phyloP scores from a whole-genome alignment of 352 stramenopile species.

The Phytophthora uliginosa region DNA sequence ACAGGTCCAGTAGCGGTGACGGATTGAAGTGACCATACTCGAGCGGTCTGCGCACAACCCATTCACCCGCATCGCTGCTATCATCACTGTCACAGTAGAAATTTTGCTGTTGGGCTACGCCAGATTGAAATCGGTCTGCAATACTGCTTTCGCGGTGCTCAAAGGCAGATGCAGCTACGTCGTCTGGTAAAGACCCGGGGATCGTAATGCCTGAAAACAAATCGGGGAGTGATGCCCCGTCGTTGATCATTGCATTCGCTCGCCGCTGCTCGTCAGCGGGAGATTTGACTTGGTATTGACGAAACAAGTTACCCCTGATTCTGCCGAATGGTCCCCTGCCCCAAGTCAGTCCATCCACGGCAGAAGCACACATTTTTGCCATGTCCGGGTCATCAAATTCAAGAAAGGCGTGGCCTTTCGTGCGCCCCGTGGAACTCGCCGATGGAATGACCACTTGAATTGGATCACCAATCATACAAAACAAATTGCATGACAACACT shows the following conservation, averaged over 20 bases:
- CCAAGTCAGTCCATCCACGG: constrained; percentile 82
- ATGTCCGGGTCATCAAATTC: constrained; percentile 83
- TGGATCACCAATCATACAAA: constrained; percentile 82
- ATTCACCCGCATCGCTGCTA: constrained; percentile 34
- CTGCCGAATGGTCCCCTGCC: constrained; percentile 64
- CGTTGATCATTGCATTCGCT: constrained; percentile 6
- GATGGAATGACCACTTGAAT: constrained; percentile 88
- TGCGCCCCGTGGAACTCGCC: constrained; percentile 62
- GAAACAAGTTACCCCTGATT: constrained; percentile 82
- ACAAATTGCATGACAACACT: constrained; percentile 77
- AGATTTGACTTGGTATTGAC: constrained; percentile 84
- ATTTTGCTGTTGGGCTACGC: constrained; percentile 22
- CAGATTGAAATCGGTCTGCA: constrained; percentile 18
- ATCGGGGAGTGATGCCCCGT: constrained; percentile 22
- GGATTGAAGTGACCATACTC: constrained; percentile 33
- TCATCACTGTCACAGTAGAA: constrained; percentile 41
- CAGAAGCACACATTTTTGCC: constrained; percentile 59
- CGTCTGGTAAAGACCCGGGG: constrained; percentile 3
- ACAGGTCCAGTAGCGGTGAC: constrained; percentile 30
- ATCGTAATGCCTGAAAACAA: constrained; percentile 14
- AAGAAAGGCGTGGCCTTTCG: constrained; percentile 85
- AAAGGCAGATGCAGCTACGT: constrained; percentile 1
- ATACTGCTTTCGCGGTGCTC: constrained; percentile 5
- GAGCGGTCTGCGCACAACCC: constrained; percentile 20
- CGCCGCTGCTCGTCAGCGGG: constrained; percentile 25